These are phyloP conservation scores for Entrophospora sp. DNA, from an alignment of 192 early-diverging fungal species.

Conservation along the genomic window DNA sequence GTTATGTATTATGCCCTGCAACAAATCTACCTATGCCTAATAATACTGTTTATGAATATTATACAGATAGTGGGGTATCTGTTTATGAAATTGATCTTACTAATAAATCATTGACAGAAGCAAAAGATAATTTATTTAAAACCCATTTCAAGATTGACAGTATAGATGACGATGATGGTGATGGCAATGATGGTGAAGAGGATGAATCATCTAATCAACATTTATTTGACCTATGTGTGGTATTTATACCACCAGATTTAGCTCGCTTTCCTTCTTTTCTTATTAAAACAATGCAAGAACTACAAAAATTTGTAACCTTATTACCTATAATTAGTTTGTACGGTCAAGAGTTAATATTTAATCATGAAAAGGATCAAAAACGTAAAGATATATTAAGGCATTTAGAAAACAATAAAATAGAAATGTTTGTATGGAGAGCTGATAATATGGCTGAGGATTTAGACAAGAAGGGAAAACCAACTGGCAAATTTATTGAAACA, in stretches of 20 bases:
- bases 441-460: not conserved
- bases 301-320: constrained; percentile 10
- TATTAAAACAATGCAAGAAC: constrained; percentile 4
- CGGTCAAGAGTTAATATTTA: not conserved
- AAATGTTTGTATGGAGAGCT: constrained; percentile 15
- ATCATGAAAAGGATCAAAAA: not conserved
- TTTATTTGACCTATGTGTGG: constrained; percentile 16
- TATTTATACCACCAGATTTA: not conserved
- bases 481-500: not conserved
- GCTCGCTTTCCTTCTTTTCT: not conserved
- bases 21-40: not conserved
- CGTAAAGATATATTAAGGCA: not conserved
- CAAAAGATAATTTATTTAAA: not conserved
- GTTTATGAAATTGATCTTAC: constrained; percentile 11
- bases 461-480: not conserved
- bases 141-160: not conserved
- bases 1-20: not conserved
- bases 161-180: too few relatives aligned
- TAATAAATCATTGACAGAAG: not conserved
- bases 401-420: constrained; percentile 5
- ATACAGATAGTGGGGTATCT: not conserved
- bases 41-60: not conserved
- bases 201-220: too few relatives aligned
- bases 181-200: too few relatives aligned
- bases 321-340: not conserved